Percentiles rank a stretch among this genome's conserved stretches.
Evolutionary conservation across 495 filamentous ascomycete genomes (phyloP).

Genomic region (Ramalina intermedia): DNA sequence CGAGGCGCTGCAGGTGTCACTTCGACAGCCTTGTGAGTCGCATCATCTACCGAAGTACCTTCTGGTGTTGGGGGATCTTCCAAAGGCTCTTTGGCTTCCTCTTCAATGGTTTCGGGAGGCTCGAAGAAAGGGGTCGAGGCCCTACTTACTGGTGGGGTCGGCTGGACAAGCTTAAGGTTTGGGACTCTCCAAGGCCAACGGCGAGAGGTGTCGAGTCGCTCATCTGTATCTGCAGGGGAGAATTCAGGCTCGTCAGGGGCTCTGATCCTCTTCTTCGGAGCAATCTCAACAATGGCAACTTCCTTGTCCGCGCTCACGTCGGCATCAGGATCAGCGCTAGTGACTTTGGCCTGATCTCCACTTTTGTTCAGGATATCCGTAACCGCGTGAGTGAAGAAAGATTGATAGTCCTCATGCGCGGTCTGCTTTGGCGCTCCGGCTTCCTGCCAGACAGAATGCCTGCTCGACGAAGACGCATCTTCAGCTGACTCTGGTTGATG

Average conservation of each 20-base stretch:
- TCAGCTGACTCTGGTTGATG: conserved; percentile 14
- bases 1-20: too few relatives aligned
- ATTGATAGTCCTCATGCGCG: conserved; percentile 15
- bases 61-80: conserved; percentile 28
- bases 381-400: conserved; percentile 14
- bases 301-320: conserved; percentile 9
- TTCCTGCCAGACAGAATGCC: conserved; percentile 12
- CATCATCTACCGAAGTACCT: conserved; percentile 46
- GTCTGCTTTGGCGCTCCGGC: conserved; percentile 13
- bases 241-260: conserved; percentile 10
- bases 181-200: conserved; percentile 36
- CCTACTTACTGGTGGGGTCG: conserved; percentile 35
- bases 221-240: conserved; percentile 10
- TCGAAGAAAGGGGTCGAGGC: conserved; percentile 26
- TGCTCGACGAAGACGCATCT: conserved; percentile 18
- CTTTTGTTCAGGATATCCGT: conserved; percentile 13
- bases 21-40: conserved; percentile 45
- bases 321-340: conserved; percentile 11
- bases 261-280: conserved; percentile 5
- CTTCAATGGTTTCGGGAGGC: conserved; percentile 11
- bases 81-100: conserved; percentile 11
- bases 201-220: conserved; percentile 11
- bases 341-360: conserved; percentile 2
- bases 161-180: conserved; percentile 31
- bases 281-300: conserved; percentile 15